These are phyloP conservation scores for Cryptosporidium muris DNA, from an alignment of 169 alveolate species.

Conservation along the genomic window DNA sequence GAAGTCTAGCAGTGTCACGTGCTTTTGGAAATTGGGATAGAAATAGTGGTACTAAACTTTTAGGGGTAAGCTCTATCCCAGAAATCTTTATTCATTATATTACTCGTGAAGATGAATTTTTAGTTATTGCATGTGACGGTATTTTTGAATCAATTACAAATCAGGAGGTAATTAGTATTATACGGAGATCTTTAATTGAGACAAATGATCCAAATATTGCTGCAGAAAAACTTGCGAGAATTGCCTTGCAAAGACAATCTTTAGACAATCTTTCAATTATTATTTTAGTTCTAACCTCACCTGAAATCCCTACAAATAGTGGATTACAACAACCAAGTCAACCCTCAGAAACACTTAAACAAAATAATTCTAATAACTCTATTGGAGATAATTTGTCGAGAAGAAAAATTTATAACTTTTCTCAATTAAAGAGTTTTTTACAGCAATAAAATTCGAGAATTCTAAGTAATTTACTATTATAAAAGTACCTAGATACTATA, in stretches of 20 bases:
- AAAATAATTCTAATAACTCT: not conserved
- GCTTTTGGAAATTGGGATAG: conserved; percentile 76
- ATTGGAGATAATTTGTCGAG: not conserved
- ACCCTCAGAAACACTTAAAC: not conserved
- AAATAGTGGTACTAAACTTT: conserved; percentile 74
- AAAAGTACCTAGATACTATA: no score
- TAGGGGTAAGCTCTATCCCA: conserved; percentile 77
- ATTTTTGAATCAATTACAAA: conserved; percentile 72
- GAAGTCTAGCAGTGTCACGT: conserved; percentile 75
- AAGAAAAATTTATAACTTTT: conserved; percentile 50
- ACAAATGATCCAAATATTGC: conserved; percentile 74
- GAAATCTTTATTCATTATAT: conserved; percentile 73
- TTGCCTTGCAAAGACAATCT: conserved; percentile 79
- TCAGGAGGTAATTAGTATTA: conserved; percentile 73
- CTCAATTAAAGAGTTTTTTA: conserved; percentile 27
- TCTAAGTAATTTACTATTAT: not conserved
- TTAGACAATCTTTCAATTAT: conserved; percentile 79
- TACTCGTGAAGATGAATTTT: conserved; percentile 76
- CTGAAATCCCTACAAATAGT: conserved; percentile 12
- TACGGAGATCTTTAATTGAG: conserved; percentile 68
- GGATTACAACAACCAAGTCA: not conserved
- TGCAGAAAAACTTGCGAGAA: conserved; percentile 75
- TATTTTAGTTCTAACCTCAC: conserved; percentile 73
- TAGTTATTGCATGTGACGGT: conserved; percentile 76
- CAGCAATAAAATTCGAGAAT: not conserved